Percentiles rank a stretch among this genome's conserved stretches.
Conservation (phyloP, 2,329 filamentous ascomycete genomes). For the Botrytis medusae region DNA sequence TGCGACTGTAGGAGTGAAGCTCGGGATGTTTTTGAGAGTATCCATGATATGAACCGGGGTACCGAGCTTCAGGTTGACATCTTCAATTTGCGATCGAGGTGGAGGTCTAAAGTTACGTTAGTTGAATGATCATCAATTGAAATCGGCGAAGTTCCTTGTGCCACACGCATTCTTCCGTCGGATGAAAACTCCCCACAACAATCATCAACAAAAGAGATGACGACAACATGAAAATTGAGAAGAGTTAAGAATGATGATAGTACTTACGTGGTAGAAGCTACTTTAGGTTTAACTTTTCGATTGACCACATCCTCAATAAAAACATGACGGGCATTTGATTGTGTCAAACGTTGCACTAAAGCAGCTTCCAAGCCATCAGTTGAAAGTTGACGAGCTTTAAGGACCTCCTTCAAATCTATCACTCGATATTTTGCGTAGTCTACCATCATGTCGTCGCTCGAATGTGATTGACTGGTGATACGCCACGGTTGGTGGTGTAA, state of each 20-base stretch:
- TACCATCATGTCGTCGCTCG: background rate
- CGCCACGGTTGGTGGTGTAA: background rate
- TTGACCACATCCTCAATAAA: background rate
- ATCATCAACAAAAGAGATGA: background rate
- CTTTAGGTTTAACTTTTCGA: no score
- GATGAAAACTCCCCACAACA: background rate
- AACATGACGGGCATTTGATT: conserved; percentile 1
- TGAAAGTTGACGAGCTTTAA: conserved; percentile 1
- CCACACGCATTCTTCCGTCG: background rate
- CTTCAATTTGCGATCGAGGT: background rate
- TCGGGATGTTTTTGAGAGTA: background rate
- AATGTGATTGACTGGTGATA: background rate
- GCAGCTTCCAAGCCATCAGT: background rate
- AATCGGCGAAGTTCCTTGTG: background rate
- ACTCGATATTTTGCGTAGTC: conserved; percentile 13
- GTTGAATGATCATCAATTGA: background rate
- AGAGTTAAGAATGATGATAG: no score
- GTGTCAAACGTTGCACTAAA: background rate
- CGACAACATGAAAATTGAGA: background rate
- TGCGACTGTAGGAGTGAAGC: background rate
- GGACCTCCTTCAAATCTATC: background rate
- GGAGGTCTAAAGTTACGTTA: background rate
- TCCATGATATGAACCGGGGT: background rate
- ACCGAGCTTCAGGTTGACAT: background rate
- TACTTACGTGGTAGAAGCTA: background rate